phyloP scores from a whole-genome alignment of 2,329 filamentous ascomycete genomes.

The Byssothecium circinans region DNA sequence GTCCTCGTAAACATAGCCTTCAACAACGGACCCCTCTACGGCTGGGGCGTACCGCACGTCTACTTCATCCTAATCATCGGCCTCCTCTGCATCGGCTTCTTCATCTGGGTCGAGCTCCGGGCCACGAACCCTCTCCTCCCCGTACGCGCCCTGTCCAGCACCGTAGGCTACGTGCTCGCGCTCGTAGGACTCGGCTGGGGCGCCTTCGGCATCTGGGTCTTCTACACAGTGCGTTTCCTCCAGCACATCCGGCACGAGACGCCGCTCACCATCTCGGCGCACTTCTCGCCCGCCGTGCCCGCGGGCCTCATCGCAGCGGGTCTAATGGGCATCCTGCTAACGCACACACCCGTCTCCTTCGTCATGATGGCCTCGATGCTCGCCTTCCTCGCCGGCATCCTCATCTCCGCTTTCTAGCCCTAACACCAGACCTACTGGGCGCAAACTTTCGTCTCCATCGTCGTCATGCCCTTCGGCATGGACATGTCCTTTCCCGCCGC shows the following conservation, averaged over 20 bases:
- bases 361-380: conserved; percentile 44
- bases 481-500: conserved; percentile 44
- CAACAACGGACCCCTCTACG: conserved; percentile 32
- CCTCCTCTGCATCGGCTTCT: conserved; percentile 21
- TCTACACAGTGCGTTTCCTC: conserved; percentile 42
- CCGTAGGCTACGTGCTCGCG: conserved; percentile 30
- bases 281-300: conserved; percentile 37
- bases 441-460: conserved; percentile 39
- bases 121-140: conserved; percentile 32
- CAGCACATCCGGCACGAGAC: conserved; percentile 32
- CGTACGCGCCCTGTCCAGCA: conserved; percentile 29
- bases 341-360: conserved; percentile 40
- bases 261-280: conserved; percentile 36
- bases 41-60: conserved; percentile 29
- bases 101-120: conserved; percentile 31
- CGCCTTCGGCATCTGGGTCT: conserved; percentile 40
- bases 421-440: conserved; percentile 41
- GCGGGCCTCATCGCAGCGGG: conserved; percentile 41
- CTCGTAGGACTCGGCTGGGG: conserved; percentile 33
- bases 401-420: conserved; percentile 34
- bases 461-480: conserved; percentile 42
- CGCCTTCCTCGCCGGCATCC: conserved; percentile 37
- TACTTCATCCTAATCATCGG: conserved; percentile 34
- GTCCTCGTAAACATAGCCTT: conserved; percentile 34
- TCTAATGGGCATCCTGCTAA: conserved; percentile 43